Base-by-base conservation (phyloP, 805 yeast species). In the Zygotorulaspora sp. region DNA sequence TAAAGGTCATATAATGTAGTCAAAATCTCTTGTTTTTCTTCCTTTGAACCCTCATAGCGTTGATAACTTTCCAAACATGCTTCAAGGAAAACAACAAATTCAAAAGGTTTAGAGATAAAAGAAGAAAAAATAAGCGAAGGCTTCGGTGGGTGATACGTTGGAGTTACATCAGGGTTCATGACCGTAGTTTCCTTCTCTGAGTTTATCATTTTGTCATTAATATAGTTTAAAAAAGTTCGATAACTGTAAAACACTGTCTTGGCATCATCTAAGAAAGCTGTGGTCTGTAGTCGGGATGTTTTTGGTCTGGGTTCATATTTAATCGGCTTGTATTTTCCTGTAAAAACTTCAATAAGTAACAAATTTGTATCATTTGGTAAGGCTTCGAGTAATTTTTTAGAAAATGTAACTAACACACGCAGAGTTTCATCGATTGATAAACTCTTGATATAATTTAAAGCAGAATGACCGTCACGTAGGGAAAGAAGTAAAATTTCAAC, bases 81-180 rank as follows among this genome's bases (percentile, higher is more conserved):
- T 57, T 92, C 98, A 40, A 92, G 61, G 46, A 92, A 92, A 6
- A 85, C 83, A 17, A 89, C 92, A 69, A 92, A 90, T 54, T 89
- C 92, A 53, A 80, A 75, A 0, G 92, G 88, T 55, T 83, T 86
- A 48, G 80, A 75, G n/a, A 84, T 77, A 58, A 92, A 92, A 1
- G 94, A 78, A 2, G 90, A 80, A 55, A 87, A 92, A 1, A 90
- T 84, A 26, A 90, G 68, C 30, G 88, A 72, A 5, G 97, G 97
- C 35, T 80, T 73, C 3, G 98, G 98, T 1, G 97, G 96, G 35
- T 81, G 80, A 58, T 92, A 92, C 0, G 92, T 83, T 11, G 89
- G 82, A 25, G 54, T 69, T 36, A 10, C 35, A 37, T 30, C 19
- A 22, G 12, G 31, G 11, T 24, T 9, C 6, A 34, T 44, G 15